Evolutionary conservation across 805 yeast species (phyloP), one percentile per base, ranked within the genome.

Genomic region (Spathaspora gorwiae): DNA sequence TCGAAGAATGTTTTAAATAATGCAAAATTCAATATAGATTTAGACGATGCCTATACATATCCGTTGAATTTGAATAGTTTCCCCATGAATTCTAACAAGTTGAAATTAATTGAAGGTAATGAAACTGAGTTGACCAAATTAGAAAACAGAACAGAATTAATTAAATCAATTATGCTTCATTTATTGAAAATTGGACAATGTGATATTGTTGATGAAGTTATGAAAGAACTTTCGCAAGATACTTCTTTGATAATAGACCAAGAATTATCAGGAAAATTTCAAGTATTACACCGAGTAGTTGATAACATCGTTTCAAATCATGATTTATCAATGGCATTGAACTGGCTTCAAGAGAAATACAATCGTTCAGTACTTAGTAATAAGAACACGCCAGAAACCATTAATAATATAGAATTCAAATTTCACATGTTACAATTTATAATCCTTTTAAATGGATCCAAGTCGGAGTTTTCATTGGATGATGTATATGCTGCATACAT

Each of bases 41-140:
- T 71, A 31, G 76, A 70, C 52, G 72, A 66, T 14, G 73, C 75
- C 7, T 70, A 71, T 49, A 60, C 68, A 1, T 71, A 62, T 45
- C 72, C 73, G 0, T 55, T 71, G 44, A 54, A 53, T 46, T 53
- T 70, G 39, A 51, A 61, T 42, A 57, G 63, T 35, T 53, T 50
- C 35, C 71, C 72, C 5, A 35, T 47, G 47, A 51, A 39, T 43
- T 43, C 31, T n/a, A 42, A 32, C 12, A 26, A 41, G 38, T 13
- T 50, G 34, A 46, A 26, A 37, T 46, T 42, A 14, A 47, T 52
- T 31, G 32, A 29, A 9, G 32, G 12, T 29, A 11, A 29, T 29
- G 12, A 29, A 29, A 9, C 12, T 2, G 32, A 29, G 5, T 29
- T 29, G 12, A 29, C 32, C 32, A 59, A 55, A 40, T 39, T 45